These are phyloP conservation scores for Aspergillus sp. DNA, from an alignment of 2,329 filamentous ascomycete species.

Conservation along the genomic window DNA sequence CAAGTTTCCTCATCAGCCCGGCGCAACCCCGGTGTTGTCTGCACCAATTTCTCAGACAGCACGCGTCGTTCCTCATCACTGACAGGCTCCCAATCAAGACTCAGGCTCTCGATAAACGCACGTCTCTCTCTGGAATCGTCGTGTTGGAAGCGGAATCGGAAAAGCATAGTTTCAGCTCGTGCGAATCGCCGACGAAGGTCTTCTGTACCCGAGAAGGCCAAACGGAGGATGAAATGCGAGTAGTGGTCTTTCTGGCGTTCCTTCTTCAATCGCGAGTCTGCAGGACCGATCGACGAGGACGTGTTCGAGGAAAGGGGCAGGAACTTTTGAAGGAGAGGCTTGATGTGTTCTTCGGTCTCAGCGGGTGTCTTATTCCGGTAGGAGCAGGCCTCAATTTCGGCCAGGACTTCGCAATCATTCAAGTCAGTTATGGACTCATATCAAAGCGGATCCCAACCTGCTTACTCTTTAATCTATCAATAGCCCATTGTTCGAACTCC, in stretches of 20 bases:
- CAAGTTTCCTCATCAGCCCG: conserved; percentile 70
- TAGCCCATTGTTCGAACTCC: conserved; percentile 98
- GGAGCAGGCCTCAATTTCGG: conserved; percentile 74
- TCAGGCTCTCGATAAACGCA: conserved; percentile 68
- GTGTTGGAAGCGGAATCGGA: conserved; percentile 71
- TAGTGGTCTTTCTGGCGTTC: conserved; percentile 96
- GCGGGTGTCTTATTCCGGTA: conserved; percentile 83
- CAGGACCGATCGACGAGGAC: conserved; percentile 48
- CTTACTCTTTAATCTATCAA: conserved; percentile 75
- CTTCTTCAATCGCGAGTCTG: conserved; percentile 49
- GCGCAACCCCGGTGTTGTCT: conserved; percentile 46
- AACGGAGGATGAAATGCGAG: conserved; percentile 89
- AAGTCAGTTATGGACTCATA: neutral
- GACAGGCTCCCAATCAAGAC: conserved; percentile 79
- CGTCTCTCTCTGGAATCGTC: conserved; percentile 68
- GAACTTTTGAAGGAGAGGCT: conserved; percentile 78
- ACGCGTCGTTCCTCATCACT: conserved; percentile 70
- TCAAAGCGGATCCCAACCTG: neutral
- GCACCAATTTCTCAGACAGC: conserved; percentile 56
- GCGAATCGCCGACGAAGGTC: conserved; percentile 82
- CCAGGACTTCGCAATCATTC: conserved; percentile 25
- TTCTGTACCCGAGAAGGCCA: conserved; percentile 87
- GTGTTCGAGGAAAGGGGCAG: conserved; percentile 72
- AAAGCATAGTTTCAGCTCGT: conserved; percentile 81
- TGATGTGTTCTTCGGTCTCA: conserved; percentile 79